Evolutionary conservation across 2,329 filamentous ascomycete species (phyloP).

Genomic region (Colletotrichum sublineola): DNA sequence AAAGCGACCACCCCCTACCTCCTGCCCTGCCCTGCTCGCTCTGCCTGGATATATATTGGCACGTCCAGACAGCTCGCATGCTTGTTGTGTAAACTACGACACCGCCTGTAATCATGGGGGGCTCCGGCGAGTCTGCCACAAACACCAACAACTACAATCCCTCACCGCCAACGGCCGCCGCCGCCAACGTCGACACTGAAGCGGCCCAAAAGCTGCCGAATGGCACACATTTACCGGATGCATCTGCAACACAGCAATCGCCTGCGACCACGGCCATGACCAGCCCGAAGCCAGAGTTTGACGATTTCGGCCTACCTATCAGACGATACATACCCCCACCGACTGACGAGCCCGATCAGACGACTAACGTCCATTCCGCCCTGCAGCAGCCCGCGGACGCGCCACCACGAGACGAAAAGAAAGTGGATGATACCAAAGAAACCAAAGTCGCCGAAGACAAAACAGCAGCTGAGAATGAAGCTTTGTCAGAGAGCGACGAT

Average conservation of each 20-base stretch:
- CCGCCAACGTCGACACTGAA: conserved; percentile 45
- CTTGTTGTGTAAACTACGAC: conserved; percentile 28
- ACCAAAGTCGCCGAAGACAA: conserved; percentile 37
- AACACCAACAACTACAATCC: conserved; percentile 4
- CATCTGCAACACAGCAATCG: conserved; percentile 47
- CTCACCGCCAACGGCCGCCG: conserved; percentile 21
- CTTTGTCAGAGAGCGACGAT: conserved; percentile 47
- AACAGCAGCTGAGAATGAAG: conserved; percentile 20
- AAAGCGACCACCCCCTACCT: conserved; percentile 33
- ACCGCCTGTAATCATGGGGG: conserved; percentile 39
- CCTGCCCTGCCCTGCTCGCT: background rate
- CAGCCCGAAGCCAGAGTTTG: conserved; percentile 62
- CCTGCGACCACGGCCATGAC: conserved; percentile 47
- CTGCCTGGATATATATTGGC: conserved; percentile 18
- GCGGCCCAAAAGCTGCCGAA: conserved; percentile 43
- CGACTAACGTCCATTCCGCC: conserved; percentile 23
- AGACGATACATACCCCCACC: conserved; percentile 59
- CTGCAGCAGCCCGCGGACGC: conserved; percentile 22
- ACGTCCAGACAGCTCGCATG: conserved; percentile 27
- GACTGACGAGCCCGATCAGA: conserved; percentile 36
- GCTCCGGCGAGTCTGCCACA: conserved; percentile 36
- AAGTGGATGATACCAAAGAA: conserved; percentile 15
- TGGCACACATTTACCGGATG: conserved; percentile 41
- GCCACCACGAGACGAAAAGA: conserved; percentile 25
- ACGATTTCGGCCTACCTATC: conserved; percentile 80